Evolutionary conservation across 2,329 filamentous ascomycete species (phyloP), one percentile per base, ranked within the genome.

Genomic region (Fusarium sp.): DNA sequence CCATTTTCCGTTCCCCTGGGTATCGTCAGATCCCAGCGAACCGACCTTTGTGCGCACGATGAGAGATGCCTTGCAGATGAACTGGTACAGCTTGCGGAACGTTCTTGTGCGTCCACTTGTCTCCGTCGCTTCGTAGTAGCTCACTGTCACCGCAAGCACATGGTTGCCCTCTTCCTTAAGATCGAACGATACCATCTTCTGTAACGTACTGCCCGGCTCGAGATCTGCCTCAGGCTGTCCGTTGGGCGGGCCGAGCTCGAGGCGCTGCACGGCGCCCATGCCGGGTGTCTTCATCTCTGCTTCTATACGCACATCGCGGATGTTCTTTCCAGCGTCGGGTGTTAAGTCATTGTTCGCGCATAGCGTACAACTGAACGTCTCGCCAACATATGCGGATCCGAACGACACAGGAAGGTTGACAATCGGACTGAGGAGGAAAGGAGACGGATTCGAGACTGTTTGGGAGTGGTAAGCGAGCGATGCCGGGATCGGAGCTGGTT

Each of bases 71-170:
- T 97, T 95, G 75, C 94, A 96, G 55, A 96, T 90, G 76, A 99
- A 99, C 78, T 98, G 96, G 78, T 98, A 99, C 62, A 99, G 82
- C 81, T 98, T 98, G 69, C 95, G 85, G 76, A 98, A 98, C 11
- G 93, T 97, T 61, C 96, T 85, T 36, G 92, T 90, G 48, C 93
- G 86, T 4, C 88, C 88, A 67, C 85, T 87, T 19, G 86, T 88
- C 71, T 91, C 83, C n/a, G 86, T 86, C 1, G 92, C 94, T 79
- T 98, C 95, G 54, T 94, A 96, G 80, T 98, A 98, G 68, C 91
- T 95, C 61, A 98, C 92, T 53, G 93, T 97, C 62, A 98, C 94
- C 8, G 93, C 93, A 9, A 99, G 85, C 14, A 97, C 93, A 78
- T 99, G 94, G 71, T 92, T 94, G 0, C 96, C 96, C 76, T 97